phyloP scores from a whole-genome alignment of 345 rosid genomes.

The Salix koriyanagi region DNA sequence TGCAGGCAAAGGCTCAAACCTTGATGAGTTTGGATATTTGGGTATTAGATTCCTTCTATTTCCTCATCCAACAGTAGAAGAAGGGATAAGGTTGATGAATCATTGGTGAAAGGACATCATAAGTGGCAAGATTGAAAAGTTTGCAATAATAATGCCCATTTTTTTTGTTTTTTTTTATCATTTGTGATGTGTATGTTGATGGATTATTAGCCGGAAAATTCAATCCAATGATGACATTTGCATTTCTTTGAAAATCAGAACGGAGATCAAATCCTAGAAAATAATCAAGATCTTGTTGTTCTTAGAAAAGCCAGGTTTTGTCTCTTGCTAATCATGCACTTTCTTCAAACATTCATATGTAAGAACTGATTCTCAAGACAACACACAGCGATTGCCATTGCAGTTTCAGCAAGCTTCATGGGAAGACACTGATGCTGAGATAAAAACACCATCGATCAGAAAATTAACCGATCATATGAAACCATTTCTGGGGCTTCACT shows the following conservation, averaged over 20 bases:
- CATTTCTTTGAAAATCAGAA: not conserved
- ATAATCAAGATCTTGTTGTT: not conserved
- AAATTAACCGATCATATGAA: not conserved
- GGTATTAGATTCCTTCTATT: conserved; percentile 24
- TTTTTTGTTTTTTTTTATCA: not conserved
- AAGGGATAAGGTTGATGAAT: not conserved
- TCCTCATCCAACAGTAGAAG: not conserved
- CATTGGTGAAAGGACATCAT: not conserved
- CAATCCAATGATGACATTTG: not conserved
- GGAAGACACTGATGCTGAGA: not conserved
- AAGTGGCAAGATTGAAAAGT: conserved; percentile 3
- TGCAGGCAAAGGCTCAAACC: conserved; percentile 92
- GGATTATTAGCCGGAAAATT: not conserved
- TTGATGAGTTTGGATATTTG: conserved; percentile 28
- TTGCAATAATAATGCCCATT: conserved; percentile 16
- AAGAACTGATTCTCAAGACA: not conserved
- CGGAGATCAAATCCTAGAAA: not conserved
- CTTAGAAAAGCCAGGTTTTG: not conserved
- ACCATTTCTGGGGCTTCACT: too few relatives aligned
- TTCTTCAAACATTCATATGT: not conserved
- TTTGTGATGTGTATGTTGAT: conserved; percentile 10
- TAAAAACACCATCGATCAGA: not conserved
- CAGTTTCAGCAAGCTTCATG: not conserved
- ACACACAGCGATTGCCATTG: not conserved
- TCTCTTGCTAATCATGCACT: not conserved